These are phyloP conservation scores for Chaetomiaceae sp. DNA, from an alignment of 2,329 filamentous ascomycete species.

Conservation along the genomic window DNA sequence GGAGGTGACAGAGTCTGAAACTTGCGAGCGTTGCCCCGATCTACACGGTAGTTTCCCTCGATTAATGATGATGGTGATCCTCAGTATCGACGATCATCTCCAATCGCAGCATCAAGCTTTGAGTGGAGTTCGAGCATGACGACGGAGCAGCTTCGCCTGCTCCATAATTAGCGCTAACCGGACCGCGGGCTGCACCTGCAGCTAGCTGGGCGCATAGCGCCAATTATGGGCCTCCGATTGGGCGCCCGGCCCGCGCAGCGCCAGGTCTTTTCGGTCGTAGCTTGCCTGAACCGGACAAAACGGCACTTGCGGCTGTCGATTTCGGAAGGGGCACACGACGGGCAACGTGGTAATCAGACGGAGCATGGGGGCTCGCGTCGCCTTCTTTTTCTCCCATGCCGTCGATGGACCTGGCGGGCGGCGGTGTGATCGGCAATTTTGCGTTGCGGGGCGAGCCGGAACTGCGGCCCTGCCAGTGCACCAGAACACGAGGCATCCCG, in stretches of 20 bases:
- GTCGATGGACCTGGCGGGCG: no score
- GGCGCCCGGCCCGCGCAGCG: background rate
- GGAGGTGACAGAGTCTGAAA: no score
- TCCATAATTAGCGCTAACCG: slow-evolving; percentile 10
- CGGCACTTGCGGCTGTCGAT: background rate
- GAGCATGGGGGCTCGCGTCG: no score
- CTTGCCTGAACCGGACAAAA: no score
- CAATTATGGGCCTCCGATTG: slow-evolving; percentile 4
- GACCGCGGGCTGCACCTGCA: background rate
- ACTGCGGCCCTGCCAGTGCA: slow-evolving; percentile 6
- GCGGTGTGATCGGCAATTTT: background rate
- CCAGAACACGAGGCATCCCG: no score
- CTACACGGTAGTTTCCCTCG: no score
- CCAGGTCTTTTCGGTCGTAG: background rate
- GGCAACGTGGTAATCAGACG: no score
- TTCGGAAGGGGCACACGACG: no score
- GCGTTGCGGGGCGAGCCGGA: background rate
- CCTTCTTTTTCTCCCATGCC: no score
- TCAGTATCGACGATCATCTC: no score
- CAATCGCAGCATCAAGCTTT: background rate
- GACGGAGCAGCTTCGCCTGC: slow-evolving; percentile 2
- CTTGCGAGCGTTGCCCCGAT: no score
- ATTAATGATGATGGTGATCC: no score
- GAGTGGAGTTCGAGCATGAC: background rate
- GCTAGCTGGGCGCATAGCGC: slow-evolving; percentile 3